These are phyloP conservation scores for Leccinellum albellum DNA, from an alignment of 768 basidiomycete genomes.

Conservation along the genomic window DNA sequence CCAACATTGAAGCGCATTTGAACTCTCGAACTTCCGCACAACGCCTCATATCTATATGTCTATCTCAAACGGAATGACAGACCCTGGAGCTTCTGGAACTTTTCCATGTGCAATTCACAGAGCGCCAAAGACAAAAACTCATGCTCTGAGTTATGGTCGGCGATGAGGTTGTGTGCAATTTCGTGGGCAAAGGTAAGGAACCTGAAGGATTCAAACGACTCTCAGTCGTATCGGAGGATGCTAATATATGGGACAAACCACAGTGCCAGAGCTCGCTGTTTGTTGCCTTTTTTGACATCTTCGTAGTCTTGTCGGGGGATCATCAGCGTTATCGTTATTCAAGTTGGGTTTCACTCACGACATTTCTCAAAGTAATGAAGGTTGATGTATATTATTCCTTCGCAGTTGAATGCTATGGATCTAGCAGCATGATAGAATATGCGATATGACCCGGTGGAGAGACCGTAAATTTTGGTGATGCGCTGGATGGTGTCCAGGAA, in stretches of 20 bases:
- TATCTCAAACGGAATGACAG: too few species aligned
- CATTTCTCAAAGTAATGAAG: constrained; percentile 76
- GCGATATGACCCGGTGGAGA: too few species aligned
- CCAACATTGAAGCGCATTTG: too few species aligned
- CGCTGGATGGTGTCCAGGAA: constrained; percentile 34
- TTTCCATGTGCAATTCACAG: background rate
- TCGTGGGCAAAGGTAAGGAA: background rate
- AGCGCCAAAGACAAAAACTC: background rate
- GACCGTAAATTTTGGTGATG: too few species aligned
- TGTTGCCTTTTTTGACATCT: background rate
- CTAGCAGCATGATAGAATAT: too few species aligned
- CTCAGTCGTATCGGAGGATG: background rate
- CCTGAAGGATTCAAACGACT: background rate
- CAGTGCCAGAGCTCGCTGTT: background rate
- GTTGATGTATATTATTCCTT: constrained; percentile 63
- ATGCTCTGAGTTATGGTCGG: background rate
- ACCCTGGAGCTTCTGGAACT: background rate
- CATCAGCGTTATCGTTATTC: background rate
- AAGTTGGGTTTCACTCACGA: constrained; percentile 52
- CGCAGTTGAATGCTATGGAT: too few species aligned
- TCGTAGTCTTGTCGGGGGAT: background rate
- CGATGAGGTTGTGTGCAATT: background rate
- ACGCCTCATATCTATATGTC: too few species aligned
- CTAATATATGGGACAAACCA: background rate
- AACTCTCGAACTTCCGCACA: too few species aligned